Base-by-base conservation (phyloP, 1,284 basidiomycete genomes). In the Papiliotrema fonsecae region DNA sequence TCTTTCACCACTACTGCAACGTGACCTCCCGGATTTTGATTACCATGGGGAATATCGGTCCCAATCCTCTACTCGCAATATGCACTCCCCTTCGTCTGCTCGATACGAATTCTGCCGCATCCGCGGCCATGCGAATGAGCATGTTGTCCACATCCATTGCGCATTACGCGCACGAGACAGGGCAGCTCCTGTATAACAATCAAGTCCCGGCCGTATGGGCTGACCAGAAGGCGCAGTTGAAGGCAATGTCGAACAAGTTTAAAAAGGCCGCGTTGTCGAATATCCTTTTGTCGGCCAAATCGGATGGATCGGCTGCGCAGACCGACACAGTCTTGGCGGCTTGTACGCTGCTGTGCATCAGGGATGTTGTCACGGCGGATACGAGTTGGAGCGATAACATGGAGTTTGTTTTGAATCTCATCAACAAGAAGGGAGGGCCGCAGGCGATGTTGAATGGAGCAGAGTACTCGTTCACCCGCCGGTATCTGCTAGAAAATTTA, bases 1-100 rank as follows among this genome's bases (percentile, higher is more conserved):
- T 67, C 3, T 67, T 67, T 39, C 55, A 63, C 30, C 61, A 67
- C 43, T 67, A 62, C 45, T 58, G 54, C 51, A 63, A 61, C 47
- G 52, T 45, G 25, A 57, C 65, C 0, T 52, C 49, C 11, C 45
- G 55, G 6, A 60, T 64, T 31, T 50, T 65, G 24, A 51, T 64
- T 40, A 62, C 65, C 5, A 67, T 67, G 62, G 63, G 62, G 7
- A 61, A 64, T 28, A 60, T 61, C 27, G 61, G 59, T 19, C 63
- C 59, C 1, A 67, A 67, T 46, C 65, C 65, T 4, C 50, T 65
- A 11, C 39, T 65, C 16, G 53, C 60, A 2, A 45, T 67, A 10
- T 64, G 60, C 39, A 62, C 58, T 7, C 64, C 64, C 2, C 21
- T 55, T 10, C 55, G 51, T 13, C 42, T 67, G n/a, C 54, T 65